These are phyloP conservation scores for Agapanthus africanus DNA, from an alignment of 106 monocot genomes.

Conservation along the genomic window DNA sequence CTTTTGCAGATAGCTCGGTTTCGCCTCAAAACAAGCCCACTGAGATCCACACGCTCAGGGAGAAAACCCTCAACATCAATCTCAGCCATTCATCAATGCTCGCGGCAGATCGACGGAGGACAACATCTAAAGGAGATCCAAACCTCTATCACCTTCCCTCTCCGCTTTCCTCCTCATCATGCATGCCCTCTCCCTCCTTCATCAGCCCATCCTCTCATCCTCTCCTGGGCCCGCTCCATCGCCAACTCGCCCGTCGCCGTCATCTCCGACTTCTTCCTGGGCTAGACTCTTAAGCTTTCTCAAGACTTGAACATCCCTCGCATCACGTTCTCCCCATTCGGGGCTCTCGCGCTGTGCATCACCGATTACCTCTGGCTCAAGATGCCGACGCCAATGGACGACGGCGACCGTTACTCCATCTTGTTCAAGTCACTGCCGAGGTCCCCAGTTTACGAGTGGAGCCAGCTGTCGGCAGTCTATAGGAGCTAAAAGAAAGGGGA, in stretches of 20 bases:
- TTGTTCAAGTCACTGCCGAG: slow-evolving; percentile 28
- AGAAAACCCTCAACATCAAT: too few relatives aligned
- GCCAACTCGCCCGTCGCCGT: slow-evolving; percentile 21
- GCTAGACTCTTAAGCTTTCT: slow-evolving; percentile 41
- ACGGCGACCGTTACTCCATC: background rate
- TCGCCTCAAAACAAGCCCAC: too few relatives aligned
- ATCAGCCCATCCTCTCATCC: slow-evolving; percentile 35
- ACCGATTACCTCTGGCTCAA: slow-evolving; percentile 17
- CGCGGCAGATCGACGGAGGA: too few relatives aligned
- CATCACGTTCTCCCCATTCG: slow-evolving; percentile 28
- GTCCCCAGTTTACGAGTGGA: slow-evolving; percentile 23
- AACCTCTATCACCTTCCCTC: too few relatives aligned
- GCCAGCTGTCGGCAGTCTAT: slow-evolving; percentile 26
- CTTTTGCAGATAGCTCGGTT: too few relatives aligned
- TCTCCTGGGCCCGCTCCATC: slow-evolving; percentile 32
- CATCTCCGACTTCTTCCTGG: slow-evolving; percentile 51
- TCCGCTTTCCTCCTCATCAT: slow-evolving; percentile 18
- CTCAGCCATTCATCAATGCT: too few relatives aligned
- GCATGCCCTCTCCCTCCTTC: slow-evolving; percentile 30
- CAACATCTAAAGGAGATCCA: too few relatives aligned
- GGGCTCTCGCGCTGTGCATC: slow-evolving; percentile 6
- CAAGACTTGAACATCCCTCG: slow-evolving; percentile 32
- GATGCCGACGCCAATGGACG: slow-evolving; percentile 3
- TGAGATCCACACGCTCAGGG: too few relatives aligned
- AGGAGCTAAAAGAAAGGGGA: slow-evolving; percentile 22